Evolutionary conservation across 495 filamentous ascomycete species (phyloP).

Genomic region (Lichenothelia convexa): DNA sequence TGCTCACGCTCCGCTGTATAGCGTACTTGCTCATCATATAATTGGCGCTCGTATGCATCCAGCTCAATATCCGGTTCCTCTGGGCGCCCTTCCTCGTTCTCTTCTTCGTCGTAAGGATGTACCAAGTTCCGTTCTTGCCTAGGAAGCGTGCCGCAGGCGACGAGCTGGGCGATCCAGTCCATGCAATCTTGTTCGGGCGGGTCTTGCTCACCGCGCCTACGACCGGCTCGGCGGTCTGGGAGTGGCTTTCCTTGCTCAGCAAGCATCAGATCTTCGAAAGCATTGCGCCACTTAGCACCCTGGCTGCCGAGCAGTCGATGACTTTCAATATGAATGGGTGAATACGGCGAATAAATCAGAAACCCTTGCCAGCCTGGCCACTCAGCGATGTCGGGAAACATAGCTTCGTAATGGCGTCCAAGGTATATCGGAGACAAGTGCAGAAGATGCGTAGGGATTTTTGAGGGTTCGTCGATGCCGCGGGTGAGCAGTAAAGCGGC

Average conservation of each 20-base stretch:
- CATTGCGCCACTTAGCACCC: constrained; percentile 29
- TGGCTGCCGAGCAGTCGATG: constrained; percentile 13
- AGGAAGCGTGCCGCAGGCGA: neutral
- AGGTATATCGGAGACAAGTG: too few species aligned
- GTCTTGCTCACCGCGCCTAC: too few species aligned
- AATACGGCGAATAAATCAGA: constrained; percentile 32
- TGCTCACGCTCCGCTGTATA: neutral
- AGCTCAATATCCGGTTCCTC: neutral
- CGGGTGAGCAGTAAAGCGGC: too few species aligned
- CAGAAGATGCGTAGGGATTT: too few species aligned
- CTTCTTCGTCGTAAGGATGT: neutral
- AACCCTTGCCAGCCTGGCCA: too few species aligned
- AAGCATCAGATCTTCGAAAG: constrained; percentile 36
- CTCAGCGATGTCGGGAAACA: too few species aligned
- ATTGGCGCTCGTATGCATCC: neutral
- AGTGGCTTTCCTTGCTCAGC: constrained; percentile 9
- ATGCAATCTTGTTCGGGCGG: too few species aligned
- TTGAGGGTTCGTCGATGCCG: too few species aligned
- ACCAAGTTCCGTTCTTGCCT: neutral
- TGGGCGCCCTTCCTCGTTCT: neutral
- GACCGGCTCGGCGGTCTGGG: too few species aligned
- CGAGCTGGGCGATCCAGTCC: neutral
- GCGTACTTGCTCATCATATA: neutral
- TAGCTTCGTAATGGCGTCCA: too few species aligned
- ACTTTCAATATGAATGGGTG: constrained; percentile 31